phyloP scores from a whole-genome alignment of 2,329 filamentous ascomycete species.

The Ceratocystis albifundus region DNA sequence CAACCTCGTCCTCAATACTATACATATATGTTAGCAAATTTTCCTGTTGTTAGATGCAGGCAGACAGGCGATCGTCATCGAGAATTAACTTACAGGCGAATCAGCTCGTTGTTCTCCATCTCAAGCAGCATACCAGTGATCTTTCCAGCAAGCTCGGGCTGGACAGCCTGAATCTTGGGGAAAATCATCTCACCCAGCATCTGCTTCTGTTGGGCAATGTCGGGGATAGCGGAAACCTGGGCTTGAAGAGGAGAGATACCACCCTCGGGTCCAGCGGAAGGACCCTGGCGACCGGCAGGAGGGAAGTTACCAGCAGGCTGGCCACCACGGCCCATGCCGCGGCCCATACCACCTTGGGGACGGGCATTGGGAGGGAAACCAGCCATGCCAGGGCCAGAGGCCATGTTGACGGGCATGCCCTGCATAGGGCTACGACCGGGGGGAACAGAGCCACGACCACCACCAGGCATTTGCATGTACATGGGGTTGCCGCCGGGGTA shows the following conservation, averaged over 20 bases:
- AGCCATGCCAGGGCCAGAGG: conserved; percentile 41
- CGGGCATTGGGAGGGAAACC: conserved; percentile 48
- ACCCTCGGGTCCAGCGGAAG: conserved; percentile 15
- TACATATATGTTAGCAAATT: conserved; percentile 18
- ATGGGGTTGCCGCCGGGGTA: conserved; percentile 72
- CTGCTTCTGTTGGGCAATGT: conserved; percentile 85
- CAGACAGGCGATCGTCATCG: not conserved
- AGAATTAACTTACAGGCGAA: conserved; percentile 70
- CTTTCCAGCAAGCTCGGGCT: conserved; percentile 94
- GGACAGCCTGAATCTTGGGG: conserved; percentile 92
- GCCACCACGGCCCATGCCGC: conserved; percentile 36
- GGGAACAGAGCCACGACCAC: conserved; percentile 51
- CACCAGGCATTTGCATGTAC: conserved; percentile 64
- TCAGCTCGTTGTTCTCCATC: conserved; percentile 93
- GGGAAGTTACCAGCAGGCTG: conserved; percentile 33
- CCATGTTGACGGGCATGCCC: conserved; percentile 57
- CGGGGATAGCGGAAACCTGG: conserved; percentile 45
- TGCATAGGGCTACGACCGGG: conserved; percentile 64
- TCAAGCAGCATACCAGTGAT: conserved; percentile 99
- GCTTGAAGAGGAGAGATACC: conserved; percentile 36
- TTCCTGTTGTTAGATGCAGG: conserved; percentile 24
- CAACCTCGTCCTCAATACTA: conserved; percentile 78
- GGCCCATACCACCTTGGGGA: conserved; percentile 41
- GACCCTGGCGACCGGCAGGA: conserved; percentile 38
- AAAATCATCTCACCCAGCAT: conserved; percentile 95